Percentiles rank a stretch among this genome's conserved stretches.
Conservation (phyloP, 2,329 filamentous ascomycete genomes). For the Aspergillus nomiae region DNA sequence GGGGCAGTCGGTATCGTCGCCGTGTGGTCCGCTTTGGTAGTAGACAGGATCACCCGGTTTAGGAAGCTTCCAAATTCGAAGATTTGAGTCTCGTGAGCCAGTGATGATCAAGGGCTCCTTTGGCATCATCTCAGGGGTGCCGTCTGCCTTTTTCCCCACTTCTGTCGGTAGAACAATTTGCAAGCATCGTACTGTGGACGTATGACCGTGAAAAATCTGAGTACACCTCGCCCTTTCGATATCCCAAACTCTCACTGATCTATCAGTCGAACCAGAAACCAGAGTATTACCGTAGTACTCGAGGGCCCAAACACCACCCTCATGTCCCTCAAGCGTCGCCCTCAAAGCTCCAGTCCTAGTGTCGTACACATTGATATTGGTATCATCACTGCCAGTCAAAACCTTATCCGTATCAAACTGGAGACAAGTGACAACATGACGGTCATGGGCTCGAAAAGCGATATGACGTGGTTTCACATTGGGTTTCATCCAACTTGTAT, state of each 20-base stretch:
- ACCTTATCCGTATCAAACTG: constrained; percentile 99
- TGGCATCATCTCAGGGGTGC: constrained; percentile 81
- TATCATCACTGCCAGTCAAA: constrained; percentile 95
- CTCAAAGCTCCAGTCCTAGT: constrained; percentile 88
- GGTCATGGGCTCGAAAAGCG: constrained; percentile 92
- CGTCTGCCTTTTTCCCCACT: constrained; percentile 70
- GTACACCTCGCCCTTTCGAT: constrained; percentile 91
- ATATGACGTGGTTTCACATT: constrained; percentile 86
- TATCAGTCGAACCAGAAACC: constrained; percentile 93
- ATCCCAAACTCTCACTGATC: constrained; percentile 99
- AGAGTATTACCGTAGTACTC: constrained; percentile 95
- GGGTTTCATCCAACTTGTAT: constrained; percentile 83
- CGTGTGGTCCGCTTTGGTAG: constrained; percentile 76
- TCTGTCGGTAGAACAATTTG: constrained; percentile 89
- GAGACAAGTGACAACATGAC: constrained; percentile 95
- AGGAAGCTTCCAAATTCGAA: constrained; percentile 92
- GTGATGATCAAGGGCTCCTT: constrained; percentile 96
- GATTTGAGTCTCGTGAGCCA: constrained; percentile 88
- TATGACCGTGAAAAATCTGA: constrained; percentile 96
- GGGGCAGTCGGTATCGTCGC: constrained; percentile 75
- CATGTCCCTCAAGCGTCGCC: constrained; percentile 85
- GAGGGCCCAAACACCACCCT: constrained; percentile 95
- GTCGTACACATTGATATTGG: constrained; percentile 96
- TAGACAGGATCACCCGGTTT: constrained; percentile 75
- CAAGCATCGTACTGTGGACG: constrained; percentile 91